A percentile compares a stretch with the other conserved stretches of the same genome.
These are phyloP conservation scores for Fusarium keratoplasticum DNA, from an alignment of 2,329 filamentous ascomycete species.

Conservation along the genomic window DNA sequence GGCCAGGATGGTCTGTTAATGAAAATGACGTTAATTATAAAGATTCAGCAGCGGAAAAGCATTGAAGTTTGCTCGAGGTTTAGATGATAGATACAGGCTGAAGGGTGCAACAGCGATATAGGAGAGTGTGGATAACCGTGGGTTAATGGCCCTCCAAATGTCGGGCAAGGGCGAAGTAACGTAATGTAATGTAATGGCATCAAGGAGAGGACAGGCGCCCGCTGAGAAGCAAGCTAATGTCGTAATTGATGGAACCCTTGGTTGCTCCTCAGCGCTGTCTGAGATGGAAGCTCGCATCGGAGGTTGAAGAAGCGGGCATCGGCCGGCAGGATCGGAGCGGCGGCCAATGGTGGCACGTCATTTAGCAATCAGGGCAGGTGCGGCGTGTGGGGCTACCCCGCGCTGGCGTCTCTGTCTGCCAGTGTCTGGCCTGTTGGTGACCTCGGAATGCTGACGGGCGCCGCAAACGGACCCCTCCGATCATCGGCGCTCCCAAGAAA, in stretches of 20 bases:
- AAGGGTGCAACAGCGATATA: neutral
- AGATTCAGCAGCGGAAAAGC: neutral
- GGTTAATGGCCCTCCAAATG: neutral
- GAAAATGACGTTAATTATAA: neutral
- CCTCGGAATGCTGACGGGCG: constrained; percentile 41
- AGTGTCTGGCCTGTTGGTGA: constrained; percentile 34
- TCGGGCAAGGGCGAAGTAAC: constrained; percentile 6
- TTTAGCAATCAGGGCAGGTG: constrained; percentile 47
- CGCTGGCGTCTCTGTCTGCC: constrained; percentile 35
- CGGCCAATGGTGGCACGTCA: constrained; percentile 38
- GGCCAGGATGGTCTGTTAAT: neutral
- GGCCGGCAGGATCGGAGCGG: constrained; percentile 25
- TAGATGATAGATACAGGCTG: neutral
- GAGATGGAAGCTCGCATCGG: constrained; percentile 36
- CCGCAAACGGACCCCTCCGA: constrained; percentile 43
- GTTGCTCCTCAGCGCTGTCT: constrained; percentile 20
- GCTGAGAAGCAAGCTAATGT: constrained; percentile 9
- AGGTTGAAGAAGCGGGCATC: constrained; percentile 42
- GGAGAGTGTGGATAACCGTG: neutral
- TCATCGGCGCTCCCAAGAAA: constrained; percentile 40
- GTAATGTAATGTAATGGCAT: neutral
- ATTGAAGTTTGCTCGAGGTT: neutral
- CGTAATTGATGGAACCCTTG: constrained; percentile 31
- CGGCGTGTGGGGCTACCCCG: constrained; percentile 43
- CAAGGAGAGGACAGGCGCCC: neutral